Evolutionary conservation across 1,139 yeast species (phyloP).

Genomic region (Saccharomyces hybrid): DNA sequence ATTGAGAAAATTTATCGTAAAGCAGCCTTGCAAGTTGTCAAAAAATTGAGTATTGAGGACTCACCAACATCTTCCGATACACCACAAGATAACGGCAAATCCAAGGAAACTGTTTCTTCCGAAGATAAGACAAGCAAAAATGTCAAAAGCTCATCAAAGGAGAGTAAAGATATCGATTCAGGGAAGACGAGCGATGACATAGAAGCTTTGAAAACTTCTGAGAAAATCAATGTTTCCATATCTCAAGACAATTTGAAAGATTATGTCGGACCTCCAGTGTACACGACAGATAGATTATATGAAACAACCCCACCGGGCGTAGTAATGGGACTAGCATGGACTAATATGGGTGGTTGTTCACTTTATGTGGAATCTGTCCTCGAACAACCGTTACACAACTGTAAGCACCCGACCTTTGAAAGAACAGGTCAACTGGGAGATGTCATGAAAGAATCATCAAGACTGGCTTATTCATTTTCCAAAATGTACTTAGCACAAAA

Average conservation of each 20-base stretch:
- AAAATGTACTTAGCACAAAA: slow-evolving; percentile 72
- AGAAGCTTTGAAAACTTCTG: slow-evolving; percentile 32
- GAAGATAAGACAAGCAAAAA: slow-evolving; percentile 20
- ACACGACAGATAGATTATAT: slow-evolving; percentile 69
- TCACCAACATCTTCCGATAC: slow-evolving; percentile 10
- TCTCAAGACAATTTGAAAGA: slow-evolving; percentile 64
- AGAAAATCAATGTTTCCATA: slow-evolving; percentile 48
- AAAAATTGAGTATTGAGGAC: slow-evolving; percentile 42
- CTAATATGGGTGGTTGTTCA: slow-evolving; percentile 87
- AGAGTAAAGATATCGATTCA: slow-evolving; percentile 31
- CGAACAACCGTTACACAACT: slow-evolving; percentile 61
- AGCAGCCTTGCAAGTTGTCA: slow-evolving; percentile 78
- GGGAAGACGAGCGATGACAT: slow-evolving; percentile 29
- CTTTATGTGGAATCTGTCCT: slow-evolving; percentile 89
- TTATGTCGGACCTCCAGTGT: slow-evolving; percentile 90
- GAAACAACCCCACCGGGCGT: slow-evolving; percentile 93
- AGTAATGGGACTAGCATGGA: slow-evolving; percentile 93
- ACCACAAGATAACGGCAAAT: slow-evolving; percentile 8
- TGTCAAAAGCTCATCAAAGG: slow-evolving; percentile 27
- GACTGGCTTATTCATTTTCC: slow-evolving; percentile 86
- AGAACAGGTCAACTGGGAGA: slow-evolving; percentile 94
- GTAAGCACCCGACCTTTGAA: slow-evolving; percentile 46
- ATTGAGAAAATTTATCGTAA: slow-evolving; percentile 88
- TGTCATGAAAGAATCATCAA: slow-evolving; percentile 93
- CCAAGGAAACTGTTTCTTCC: slow-evolving; percentile 7